These are phyloP conservation scores for Lachnellula suecica DNA, from an alignment of 2,329 filamentous ascomycete genomes.

Conservation along the genomic window DNA sequence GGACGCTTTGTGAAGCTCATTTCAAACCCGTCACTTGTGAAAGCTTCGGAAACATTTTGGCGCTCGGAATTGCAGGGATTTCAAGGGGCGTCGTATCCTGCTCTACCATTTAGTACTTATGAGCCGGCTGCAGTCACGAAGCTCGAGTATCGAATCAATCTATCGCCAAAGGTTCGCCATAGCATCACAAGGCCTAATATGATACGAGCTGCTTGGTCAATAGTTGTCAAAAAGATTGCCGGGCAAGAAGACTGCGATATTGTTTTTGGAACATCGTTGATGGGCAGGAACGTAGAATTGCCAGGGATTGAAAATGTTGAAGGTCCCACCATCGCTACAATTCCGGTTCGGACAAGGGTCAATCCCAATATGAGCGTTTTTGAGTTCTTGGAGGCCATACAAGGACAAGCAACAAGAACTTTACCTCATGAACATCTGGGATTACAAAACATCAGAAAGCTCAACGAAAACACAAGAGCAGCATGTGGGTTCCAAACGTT, in stretches of 20 bases:
- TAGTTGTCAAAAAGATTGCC: too few species aligned
- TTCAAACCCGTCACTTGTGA: background rate
- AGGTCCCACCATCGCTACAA: slow-evolving; percentile 38
- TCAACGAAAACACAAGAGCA: background rate
- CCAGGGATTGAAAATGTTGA: slow-evolving; percentile 35
- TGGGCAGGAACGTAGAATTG: slow-evolving; percentile 39
- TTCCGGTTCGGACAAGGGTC: slow-evolving; percentile 40
- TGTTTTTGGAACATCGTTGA: slow-evolving; percentile 42
- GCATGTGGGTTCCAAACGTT: slow-evolving; percentile 11
- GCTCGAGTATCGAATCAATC: background rate
- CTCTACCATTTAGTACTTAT: background rate
- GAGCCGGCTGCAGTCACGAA: background rate
- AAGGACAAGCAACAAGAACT: slow-evolving; percentile 44
- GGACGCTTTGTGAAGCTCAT: background rate
- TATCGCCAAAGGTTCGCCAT: background rate
- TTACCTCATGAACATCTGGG: slow-evolving; percentile 42
- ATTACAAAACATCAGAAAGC: slow-evolving; percentile 5
- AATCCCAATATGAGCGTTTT: slow-evolving; percentile 30
- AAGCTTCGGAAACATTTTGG: background rate
- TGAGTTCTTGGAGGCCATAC: slow-evolving; percentile 44
- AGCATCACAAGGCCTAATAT: background rate
- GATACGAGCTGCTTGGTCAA: background rate
- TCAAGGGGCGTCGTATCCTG: background rate
- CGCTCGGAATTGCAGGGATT: background rate
- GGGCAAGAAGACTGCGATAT: too few species aligned